A percentile compares a stretch with the other conserved stretches of the same genome.
phyloP scores from a whole-genome alignment of 306 rosid genomes.

The Begonia peltatifolia region DNA sequence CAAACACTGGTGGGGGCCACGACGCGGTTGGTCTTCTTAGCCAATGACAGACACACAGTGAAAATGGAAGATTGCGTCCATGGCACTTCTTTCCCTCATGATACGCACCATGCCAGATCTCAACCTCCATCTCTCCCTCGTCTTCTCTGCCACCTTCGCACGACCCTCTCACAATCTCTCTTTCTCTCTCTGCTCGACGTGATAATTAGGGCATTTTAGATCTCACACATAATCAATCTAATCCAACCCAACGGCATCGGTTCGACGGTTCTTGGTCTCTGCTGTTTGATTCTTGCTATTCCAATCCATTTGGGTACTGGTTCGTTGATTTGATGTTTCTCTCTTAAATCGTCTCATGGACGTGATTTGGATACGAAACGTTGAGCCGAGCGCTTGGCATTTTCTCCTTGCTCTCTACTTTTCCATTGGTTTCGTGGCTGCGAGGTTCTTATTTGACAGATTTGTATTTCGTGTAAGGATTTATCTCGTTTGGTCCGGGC shows the following conservation, averaged over 20 bases:
- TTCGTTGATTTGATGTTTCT: constrained; percentile 19
- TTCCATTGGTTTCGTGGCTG: constrained; percentile 32
- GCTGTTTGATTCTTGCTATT: constrained; percentile 5
- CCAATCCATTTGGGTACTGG: background rate
- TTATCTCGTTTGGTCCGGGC: background rate
- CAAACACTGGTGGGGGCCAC: too few species aligned
- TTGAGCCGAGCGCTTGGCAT: constrained; percentile 32
- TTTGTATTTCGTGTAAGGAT: constrained; percentile 65
- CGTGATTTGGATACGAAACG: constrained; percentile 31
- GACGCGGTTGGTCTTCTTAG: too few species aligned
- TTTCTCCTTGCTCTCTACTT: constrained; percentile 48
- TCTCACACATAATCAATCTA: constrained; percentile 17
- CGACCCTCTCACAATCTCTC: background rate
- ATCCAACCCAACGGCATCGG: background rate
- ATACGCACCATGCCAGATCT: constrained; percentile 4
- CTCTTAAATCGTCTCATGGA: constrained; percentile 30
- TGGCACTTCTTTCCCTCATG: too few species aligned
- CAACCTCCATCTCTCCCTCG: constrained; percentile 6
- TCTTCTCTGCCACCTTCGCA: background rate
- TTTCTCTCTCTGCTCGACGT: constrained; percentile 2
- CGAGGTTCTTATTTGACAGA: constrained; percentile 54
- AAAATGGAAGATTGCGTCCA: too few species aligned
- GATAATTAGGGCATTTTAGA: constrained; percentile 10
- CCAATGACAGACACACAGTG: too few species aligned
- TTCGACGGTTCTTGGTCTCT: background rate